phyloP scores from a whole-genome alignment of 768 basidiomycete species.

The Lentinus tigrinus region DNA sequence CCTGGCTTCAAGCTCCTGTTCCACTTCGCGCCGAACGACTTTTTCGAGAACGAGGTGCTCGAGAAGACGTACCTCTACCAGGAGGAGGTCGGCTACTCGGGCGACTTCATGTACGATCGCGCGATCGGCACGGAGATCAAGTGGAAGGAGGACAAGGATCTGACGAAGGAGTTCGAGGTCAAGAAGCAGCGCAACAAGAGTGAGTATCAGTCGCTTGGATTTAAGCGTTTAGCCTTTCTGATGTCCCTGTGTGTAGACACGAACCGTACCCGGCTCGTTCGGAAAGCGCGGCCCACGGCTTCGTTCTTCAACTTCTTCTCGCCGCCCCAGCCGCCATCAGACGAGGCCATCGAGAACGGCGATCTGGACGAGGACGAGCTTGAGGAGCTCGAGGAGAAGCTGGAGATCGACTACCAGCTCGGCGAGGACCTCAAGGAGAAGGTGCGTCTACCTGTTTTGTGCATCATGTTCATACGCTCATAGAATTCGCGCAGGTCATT shows the following conservation, averaged over 20 bases:
- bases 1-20: slow-evolving; percentile 94
- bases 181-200: slow-evolving; percentile 99
- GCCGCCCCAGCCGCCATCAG: slow-evolving; percentile 71
- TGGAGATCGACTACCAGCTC: slow-evolving; percentile 97
- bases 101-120: slow-evolving; percentile 95
- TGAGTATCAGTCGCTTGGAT: slow-evolving; percentile 30
- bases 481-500: slow-evolving; percentile 63
- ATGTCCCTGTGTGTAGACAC: slow-evolving; percentile 50
- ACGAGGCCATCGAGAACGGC: slow-evolving; percentile 63
- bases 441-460: slow-evolving; percentile 40
- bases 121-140: slow-evolving; percentile 89
- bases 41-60: slow-evolving; percentile 79
- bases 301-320: slow-evolving; percentile 99
- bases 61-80: slow-evolving; percentile 95
- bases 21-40: slow-evolving; percentile 79
- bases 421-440: slow-evolving; percentile 98
- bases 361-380: slow-evolving; percentile 84
- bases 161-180: slow-evolving; percentile 96
- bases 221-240: background rate
- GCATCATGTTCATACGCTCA: background rate
- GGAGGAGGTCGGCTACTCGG: slow-evolving; percentile 90
- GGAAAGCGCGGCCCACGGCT: slow-evolving; percentile 86
- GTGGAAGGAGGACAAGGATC: slow-evolving; percentile 98
- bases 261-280: slow-evolving; percentile 77
- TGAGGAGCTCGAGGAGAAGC: slow-evolving; percentile 87